These are phyloP conservation scores for Daldinia decipiens DNA, from an alignment of 495 filamentous ascomycete genomes.

Conservation along the genomic window DNA sequence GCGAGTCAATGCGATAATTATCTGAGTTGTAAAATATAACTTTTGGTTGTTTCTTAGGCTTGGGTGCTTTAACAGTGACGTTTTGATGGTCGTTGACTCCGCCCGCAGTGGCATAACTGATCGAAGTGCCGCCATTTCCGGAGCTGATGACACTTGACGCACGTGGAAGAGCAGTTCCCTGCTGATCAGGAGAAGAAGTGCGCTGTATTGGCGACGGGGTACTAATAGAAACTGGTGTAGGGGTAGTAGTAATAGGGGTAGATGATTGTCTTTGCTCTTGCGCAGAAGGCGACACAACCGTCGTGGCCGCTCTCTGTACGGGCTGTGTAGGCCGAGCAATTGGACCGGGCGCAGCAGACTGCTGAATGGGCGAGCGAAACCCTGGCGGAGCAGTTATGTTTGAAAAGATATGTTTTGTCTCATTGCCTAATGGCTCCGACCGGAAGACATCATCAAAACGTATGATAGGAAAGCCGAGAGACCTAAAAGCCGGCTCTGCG, in stretches of 20 bases:
- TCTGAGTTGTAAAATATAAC: constrained; percentile 45
- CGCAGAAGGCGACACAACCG: constrained; percentile 13
- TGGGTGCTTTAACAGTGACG: constrained; percentile 48
- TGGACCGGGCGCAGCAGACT: constrained; percentile 31
- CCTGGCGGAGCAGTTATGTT: constrained; percentile 14
- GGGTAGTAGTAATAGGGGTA: constrained; percentile 24
- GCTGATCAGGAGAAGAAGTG: constrained; percentile 34
- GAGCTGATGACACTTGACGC: constrained; percentile 45
- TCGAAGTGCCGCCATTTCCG: constrained; percentile 49
- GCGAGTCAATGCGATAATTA: constrained; percentile 43
- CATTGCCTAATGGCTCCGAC: constrained; percentile 45
- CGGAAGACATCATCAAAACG: constrained; percentile 49
- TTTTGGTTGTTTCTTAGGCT: constrained; percentile 46
- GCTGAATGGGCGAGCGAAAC: constrained; percentile 36
- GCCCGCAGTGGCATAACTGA: constrained; percentile 49
- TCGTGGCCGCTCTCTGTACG: constrained; percentile 22
- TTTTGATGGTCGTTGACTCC: constrained; percentile 46
- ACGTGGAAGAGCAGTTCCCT: constrained; percentile 19
- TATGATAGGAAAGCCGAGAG: constrained; percentile 46
- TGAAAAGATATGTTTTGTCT: constrained; percentile 37
- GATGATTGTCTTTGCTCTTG: constrained; percentile 39
- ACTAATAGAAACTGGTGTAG: constrained; percentile 28
- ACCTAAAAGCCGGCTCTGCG: constrained; percentile 45
- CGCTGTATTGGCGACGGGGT: constrained; percentile 41
- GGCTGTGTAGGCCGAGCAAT: constrained; percentile 44